Base-by-base conservation (phyloP, 345 rosid species). In the Populus euphratica region DNA sequence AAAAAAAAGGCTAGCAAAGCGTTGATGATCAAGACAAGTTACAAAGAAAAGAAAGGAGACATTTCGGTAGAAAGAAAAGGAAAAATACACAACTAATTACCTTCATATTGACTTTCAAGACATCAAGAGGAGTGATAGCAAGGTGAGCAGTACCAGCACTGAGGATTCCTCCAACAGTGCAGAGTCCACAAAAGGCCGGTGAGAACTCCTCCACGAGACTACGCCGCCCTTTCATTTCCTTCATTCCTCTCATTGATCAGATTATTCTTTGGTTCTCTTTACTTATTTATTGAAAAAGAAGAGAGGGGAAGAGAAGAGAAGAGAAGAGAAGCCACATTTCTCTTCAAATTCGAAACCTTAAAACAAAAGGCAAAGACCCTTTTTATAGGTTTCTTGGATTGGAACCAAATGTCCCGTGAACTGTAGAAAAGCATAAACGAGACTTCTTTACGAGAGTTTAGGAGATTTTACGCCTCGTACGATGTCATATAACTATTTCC, bases 61-160 rank as follows among this genome's bases (percentile, higher is more conserved):
- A 38, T 38, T 38, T 38, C 5, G 8, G 8, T 38, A 50, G 18
- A 50, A 50, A 18, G 17, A 49, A 5, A 50, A 0, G 20, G 21
- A 18, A 6, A 50, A 6, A 18, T 1, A 17, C 56, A 17, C 9
- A 18, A 6, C 6, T 17, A 50, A 18, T 6, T 18, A 50, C 93
- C 91, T 87, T 90, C 91, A 90, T 90, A 78, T 90, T 86, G 27
- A 88, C 93, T 81, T 90, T 90, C 80, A 90, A 79, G 64, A 88
- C 93, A 74, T 90, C 91, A 29, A 88, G 86, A 75, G 91, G 93
- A 18, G 93, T 90, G 77, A 88, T 74, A 20, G 77, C 87, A 62
- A 87, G 85, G 80, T 90, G 93, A 54, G 91, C 85, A 52, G 89
- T 77, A 8, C 93, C 93, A 27, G 91, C 90, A 73, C 93, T 86